A percentile compares a stretch with the other conserved stretches of the same genome.
Evolutionary conservation across 2,329 filamentous ascomycete species (phyloP).

Genomic region (Aspergillus floridensis): DNA sequence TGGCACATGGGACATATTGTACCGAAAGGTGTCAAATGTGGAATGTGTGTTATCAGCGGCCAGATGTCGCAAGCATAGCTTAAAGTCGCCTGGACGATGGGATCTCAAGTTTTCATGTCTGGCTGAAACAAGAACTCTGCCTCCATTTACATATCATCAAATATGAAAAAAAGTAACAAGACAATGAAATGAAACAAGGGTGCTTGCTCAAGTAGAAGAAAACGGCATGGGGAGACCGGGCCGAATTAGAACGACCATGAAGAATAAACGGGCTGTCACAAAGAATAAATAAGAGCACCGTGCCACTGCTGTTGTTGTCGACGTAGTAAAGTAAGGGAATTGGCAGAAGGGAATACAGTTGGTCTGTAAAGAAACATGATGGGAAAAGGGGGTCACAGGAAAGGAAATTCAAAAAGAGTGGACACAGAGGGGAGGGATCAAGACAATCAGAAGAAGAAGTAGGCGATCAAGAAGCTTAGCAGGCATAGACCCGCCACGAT

Average conservation of each 20-base stretch:
- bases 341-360: conserved; percentile 26
- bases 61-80: neutral
- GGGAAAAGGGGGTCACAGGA: conserved; percentile 24
- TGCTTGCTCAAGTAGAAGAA: conserved; percentile 9
- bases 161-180: conserved; percentile 15
- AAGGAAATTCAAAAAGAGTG: conserved; percentile 22
- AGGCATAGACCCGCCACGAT: conserved; percentile 81
- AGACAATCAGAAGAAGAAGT: conserved; percentile 80
- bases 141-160: conserved; percentile 19
- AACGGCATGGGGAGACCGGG: neutral
- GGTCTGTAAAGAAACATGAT: conserved; percentile 18
- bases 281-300: conserved; percentile 8
- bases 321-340: conserved; percentile 23
- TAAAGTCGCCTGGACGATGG: neutral
- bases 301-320: conserved; percentile 24
- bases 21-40: neutral
- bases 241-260: conserved; percentile 2
- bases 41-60: neutral
- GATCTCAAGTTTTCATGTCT: neutral
- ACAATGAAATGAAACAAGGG: conserved; percentile 16
- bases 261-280: conserved; percentile 6
- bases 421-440: conserved; percentile 14
- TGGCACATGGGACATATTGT: neutral
- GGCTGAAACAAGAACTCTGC: conserved; percentile 9
- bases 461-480: conserved; percentile 87